A percentile compares a stretch with the other conserved stretches of the same genome.
phyloP scores from a whole-genome alignment of 2,329 filamentous ascomycete species.

The Xylaria sp. region DNA sequence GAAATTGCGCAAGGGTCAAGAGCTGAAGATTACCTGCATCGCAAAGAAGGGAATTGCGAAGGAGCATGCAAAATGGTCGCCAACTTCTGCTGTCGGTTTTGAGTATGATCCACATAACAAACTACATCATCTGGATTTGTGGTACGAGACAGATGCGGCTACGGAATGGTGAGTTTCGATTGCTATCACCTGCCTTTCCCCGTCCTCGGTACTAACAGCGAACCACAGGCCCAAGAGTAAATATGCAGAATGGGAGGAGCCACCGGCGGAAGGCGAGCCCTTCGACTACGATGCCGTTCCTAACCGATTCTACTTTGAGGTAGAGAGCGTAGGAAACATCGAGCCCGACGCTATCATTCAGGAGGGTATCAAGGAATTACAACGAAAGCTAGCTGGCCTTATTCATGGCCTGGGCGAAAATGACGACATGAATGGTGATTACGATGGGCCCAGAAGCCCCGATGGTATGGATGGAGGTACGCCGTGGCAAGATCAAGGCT shows the following conservation, averaged over 20 bases:
- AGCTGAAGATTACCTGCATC: constrained; percentile 88
- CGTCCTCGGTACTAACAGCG: constrained; percentile 42
- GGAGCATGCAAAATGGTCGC: constrained; percentile 98
- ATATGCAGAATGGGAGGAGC: constrained; percentile 82
- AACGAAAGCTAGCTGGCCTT: constrained; percentile 87
- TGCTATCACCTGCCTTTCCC: constrained; percentile 5
- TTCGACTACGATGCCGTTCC: constrained; percentile 94
- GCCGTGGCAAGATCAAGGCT: constrained; percentile 71
- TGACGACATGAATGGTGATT: constrained; percentile 67
- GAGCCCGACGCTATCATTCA: constrained; percentile 91
- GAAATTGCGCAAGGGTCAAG: constrained; percentile 89
- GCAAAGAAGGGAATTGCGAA: constrained; percentile 99
- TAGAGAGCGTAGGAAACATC: constrained; percentile 88
- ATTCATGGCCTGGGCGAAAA: constrained; percentile 69
- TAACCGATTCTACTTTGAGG: constrained; percentile 88
- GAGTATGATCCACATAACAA: constrained; percentile 99
- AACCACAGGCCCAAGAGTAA: constrained; percentile 80
- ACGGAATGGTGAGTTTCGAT: constrained; percentile 78
- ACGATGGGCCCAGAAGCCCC: constrained; percentile 73
- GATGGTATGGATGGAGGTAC: constrained; percentile 68
- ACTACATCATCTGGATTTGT: constrained; percentile 88
- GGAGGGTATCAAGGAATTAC: constrained; percentile 86
- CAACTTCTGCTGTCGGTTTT: constrained; percentile 90
- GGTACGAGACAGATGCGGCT: constrained; percentile 87
- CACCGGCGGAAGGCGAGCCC: constrained; percentile 80